These are phyloP conservation scores for Boletus speciosus DNA, from an alignment of 768 basidiomycete species.

Conservation along the genomic window DNA sequence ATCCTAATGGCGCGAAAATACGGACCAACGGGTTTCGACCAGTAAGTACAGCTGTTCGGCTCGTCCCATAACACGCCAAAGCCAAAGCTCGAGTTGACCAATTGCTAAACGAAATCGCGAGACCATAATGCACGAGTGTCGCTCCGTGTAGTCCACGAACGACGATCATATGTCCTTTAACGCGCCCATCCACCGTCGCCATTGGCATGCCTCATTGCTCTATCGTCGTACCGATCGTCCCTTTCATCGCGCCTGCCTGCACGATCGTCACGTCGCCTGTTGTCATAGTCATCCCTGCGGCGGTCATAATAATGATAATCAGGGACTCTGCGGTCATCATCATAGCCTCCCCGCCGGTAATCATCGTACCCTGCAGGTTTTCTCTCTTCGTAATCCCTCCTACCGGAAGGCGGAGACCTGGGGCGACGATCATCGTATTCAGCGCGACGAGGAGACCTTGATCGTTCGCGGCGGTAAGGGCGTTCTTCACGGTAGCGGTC, in stretches of 20 bases:
- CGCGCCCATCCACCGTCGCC: conserved; percentile 77
- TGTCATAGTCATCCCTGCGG: conserved; percentile 73
- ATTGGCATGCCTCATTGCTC: conserved; percentile 68
- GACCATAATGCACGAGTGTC: conserved; percentile 32
- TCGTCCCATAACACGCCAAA: conserved; percentile 37
- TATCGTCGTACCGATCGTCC: conserved; percentile 77
- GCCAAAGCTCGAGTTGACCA: conserved; percentile 39
- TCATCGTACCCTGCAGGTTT: conserved; percentile 93
- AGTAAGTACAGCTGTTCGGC: conserved; percentile 38
- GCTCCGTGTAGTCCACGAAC: conserved; percentile 34
- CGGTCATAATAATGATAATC: conserved; percentile 86
- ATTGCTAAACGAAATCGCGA: conserved; percentile 51
- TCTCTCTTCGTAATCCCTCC: conserved; percentile 80
- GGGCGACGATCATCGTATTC: conserved; percentile 74
- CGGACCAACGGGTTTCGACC: conserved; percentile 37
- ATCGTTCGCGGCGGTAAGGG: conserved; percentile 70
- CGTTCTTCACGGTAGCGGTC: conserved; percentile 59
- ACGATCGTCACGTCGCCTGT: conserved; percentile 55
- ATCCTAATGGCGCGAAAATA: conserved; percentile 32
- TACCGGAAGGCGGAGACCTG: conserved; percentile 72
- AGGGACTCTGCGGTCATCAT: conserved; percentile 81
- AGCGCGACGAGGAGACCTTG: conserved; percentile 71
- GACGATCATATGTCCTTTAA: conserved; percentile 46
- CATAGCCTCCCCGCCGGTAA: conserved; percentile 73
- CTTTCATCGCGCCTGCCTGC: conserved; percentile 81